phyloP scores from a whole-genome alignment of 2,329 filamentous ascomycete species.

The Mollisiaceae sp. region DNA sequence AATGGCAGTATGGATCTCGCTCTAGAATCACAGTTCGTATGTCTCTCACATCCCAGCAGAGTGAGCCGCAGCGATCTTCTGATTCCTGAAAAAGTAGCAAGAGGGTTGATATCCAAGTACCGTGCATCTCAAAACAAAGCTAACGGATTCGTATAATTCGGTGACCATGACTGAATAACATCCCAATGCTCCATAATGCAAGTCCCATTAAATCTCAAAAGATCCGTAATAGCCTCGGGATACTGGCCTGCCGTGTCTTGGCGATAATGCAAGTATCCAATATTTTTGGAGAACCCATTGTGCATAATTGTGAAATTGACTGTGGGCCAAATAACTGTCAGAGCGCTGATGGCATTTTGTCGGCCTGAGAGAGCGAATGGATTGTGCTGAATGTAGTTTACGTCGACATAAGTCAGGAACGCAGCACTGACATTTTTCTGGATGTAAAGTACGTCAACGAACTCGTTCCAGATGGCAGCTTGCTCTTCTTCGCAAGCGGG shows the following conservation, averaged over 20 bases:
- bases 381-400: slow-evolving; percentile 1
- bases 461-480: no score
- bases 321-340: neutral
- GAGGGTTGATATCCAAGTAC: no score
- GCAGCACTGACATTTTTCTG: no score
- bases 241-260: neutral
- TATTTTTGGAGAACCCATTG: neutral
- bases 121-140: neutral
- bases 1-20: no score
- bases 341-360: neutral
- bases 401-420: no score
- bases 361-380: neutral
- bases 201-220: neutral
- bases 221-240: neutral
- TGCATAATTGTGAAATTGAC: neutral
- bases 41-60: no score
- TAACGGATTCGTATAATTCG: neutral
- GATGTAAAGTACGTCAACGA: no score
- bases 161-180: neutral
- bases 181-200: slow-evolving; percentile 7
- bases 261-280: neutral
- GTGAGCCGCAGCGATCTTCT: no score
- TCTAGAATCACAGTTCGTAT: no score
- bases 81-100: no score
- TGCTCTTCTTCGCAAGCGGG: no score